Percentiles rank a stretch among this genome's conserved stretches.
These are phyloP conservation scores for Perkinsus olseni DNA, from an alignment of 169 alveolate genomes.

Conservation along the genomic window DNA sequence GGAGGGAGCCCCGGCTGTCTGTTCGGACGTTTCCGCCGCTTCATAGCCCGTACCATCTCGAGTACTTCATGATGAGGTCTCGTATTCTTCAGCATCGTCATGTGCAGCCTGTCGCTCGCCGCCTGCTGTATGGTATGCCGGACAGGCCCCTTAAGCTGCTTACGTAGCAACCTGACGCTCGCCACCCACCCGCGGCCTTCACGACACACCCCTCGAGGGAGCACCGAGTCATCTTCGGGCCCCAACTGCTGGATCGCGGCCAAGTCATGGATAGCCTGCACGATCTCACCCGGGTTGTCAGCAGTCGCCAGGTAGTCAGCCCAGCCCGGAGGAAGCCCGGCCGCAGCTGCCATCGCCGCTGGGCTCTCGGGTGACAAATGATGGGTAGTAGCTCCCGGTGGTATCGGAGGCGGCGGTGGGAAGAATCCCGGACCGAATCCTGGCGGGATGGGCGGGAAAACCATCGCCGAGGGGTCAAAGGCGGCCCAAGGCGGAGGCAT, in stretches of 20 bases:
- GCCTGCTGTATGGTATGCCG: not conserved
- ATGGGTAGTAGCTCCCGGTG: not conserved
- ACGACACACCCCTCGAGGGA: not conserved
- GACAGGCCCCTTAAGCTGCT: not conserved
- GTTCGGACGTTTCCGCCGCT: not conserved
- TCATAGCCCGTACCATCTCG: not conserved
- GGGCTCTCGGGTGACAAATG: not conserved
- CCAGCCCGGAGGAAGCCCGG: not conserved
- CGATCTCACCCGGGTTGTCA: slow-evolving; percentile 2
- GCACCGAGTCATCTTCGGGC: not conserved
- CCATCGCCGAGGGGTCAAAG: not conserved
- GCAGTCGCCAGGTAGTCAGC: not conserved
- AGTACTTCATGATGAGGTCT: not conserved
- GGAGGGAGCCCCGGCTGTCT: not conserved
- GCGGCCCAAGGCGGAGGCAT: not conserved
- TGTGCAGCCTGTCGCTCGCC: not conserved
- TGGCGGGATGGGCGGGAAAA: not conserved
- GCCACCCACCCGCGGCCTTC: not conserved
- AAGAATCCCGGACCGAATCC: not conserved
- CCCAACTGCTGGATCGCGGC: not conserved
- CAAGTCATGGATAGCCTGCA: not conserved
- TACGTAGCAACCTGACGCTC: not conserved
- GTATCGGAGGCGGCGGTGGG: not conserved
- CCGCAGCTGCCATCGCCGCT: not conserved
- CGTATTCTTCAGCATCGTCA: not conserved